Evolutionary conservation across 495 filamentous ascomycete species (phyloP).

Genomic region (Annulohypoxylon stygium): DNA sequence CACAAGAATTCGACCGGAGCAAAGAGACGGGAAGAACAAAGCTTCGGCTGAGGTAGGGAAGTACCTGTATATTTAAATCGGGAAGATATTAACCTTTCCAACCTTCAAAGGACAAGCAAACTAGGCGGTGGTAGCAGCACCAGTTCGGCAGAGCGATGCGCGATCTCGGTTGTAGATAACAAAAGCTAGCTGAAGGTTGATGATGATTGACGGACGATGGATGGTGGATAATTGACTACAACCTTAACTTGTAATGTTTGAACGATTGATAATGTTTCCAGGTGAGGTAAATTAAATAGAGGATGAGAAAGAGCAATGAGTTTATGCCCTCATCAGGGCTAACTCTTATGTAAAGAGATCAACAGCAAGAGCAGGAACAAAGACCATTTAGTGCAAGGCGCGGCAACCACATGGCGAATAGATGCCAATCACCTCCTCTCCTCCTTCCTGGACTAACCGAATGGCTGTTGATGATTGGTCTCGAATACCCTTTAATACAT

Average conservation of each 20-base stretch:
- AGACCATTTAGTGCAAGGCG: not conserved
- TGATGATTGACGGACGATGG: not conserved
- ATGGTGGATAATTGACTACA: not conserved
- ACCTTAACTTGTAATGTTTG: not conserved
- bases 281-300: not conserved
- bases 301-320: slow-evolving; percentile 9
- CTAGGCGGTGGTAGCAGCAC: not conserved
- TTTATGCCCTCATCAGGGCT: not conserved
- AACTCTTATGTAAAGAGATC: slow-evolving; percentile 25
- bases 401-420: slow-evolving; percentile 8
- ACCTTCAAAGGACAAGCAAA: slow-evolving; percentile 15
- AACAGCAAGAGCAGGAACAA: slow-evolving; percentile 10
- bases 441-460: slow-evolving; percentile 16
- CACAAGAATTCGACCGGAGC: slow-evolving; percentile 13
- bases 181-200: slow-evolving; percentile 13
- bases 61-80: not conserved
- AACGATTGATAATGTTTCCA: not conserved
- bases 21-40: slow-evolving; percentile 26
- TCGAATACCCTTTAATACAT: slow-evolving; percentile 23
- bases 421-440: slow-evolving; percentile 5
- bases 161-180: slow-evolving; percentile 23
- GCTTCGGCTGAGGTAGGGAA: slow-evolving; percentile 15
- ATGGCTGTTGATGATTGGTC: slow-evolving; percentile 32
- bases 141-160: slow-evolving; percentile 1
- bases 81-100: slow-evolving; percentile 4